Percentiles rank a stretch among this genome's conserved stretches.
Conservation (phyloP, 179 eudicot species). For the Pouteria campechiana region DNA sequence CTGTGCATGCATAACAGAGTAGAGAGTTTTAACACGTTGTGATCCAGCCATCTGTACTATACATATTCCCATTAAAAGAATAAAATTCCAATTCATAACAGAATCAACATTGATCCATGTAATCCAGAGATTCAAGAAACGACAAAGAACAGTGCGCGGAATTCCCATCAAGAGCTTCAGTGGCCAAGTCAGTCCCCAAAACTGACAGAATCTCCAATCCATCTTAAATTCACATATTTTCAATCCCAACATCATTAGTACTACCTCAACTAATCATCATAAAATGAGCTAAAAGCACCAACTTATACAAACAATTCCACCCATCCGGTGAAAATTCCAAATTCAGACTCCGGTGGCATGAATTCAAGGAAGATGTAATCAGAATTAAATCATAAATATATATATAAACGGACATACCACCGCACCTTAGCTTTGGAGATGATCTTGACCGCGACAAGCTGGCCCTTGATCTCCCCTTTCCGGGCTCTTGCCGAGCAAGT, state of each 20-base stretch:
- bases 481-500: slow-evolving; percentile 81
- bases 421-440: slow-evolving; percentile 94
- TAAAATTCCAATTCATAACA: too few relatives aligned
- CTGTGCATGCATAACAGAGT: too few relatives aligned
- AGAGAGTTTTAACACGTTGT: too few relatives aligned
- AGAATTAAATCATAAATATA: neutral
- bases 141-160: too few relatives aligned
- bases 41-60: too few relatives aligned
- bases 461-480: slow-evolving; percentile 71
- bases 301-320: neutral
- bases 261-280: neutral
- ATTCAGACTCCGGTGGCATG: too few relatives aligned
- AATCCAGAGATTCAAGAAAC: too few relatives aligned
- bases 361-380: neutral
- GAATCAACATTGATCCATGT: too few relatives aligned
- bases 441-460: slow-evolving; percentile 73
- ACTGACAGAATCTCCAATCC: too few relatives aligned
- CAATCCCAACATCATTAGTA: neutral
- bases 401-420: slow-evolving; percentile 18
- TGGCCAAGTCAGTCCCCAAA: too few relatives aligned
- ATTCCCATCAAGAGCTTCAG: neutral
- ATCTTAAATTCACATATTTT: neutral
- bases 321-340: neutral
- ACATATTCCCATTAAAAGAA: too few relatives aligned
- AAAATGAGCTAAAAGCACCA: neutral